Percentiles rank a stretch among this genome's conserved stretches.
phyloP scores from a whole-genome alignment of 2,329 filamentous ascomycete genomes.

The Taxawa tesnikishii region DNA sequence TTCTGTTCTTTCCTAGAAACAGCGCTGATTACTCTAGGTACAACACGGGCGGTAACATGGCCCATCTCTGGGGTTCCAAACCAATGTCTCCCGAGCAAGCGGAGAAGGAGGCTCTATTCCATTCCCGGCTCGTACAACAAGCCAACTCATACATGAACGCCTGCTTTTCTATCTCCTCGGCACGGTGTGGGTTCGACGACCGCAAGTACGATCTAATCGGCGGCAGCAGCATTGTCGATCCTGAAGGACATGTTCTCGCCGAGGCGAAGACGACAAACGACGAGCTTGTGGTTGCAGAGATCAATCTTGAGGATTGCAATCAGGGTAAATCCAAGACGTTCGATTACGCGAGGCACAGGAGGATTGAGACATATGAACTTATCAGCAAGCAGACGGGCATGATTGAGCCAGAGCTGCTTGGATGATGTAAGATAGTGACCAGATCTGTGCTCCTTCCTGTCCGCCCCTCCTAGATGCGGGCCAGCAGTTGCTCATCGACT shows the following conservation, averaged over 20 bases:
- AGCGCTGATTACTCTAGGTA: conserved; percentile 35
- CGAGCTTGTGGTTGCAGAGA: conserved; percentile 39
- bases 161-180: conserved; percentile 37
- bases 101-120: conserved; percentile 36
- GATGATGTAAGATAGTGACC: too few species aligned
- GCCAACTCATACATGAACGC: conserved; percentile 41
- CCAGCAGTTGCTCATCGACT: too few species aligned
- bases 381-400: conserved; percentile 30
- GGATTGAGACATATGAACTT: conserved; percentile 30
- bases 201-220: conserved; percentile 38
- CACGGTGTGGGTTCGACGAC: conserved; percentile 39
- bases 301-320: conserved; percentile 36
- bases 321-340: conserved; percentile 36
- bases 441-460: too few species aligned
- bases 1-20: too few species aligned
- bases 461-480: too few species aligned
- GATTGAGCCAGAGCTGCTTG: conserved; percentile 21
- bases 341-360: conserved; percentile 31
- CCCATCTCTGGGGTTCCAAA: conserved; percentile 31
- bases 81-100: conserved; percentile 32
- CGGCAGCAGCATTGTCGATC: conserved; percentile 35
- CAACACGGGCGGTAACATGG: conserved; percentile 36
- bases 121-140: conserved; percentile 40
- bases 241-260: conserved; percentile 37
- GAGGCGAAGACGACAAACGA: conserved; percentile 36